Evolutionary conservation across 2,329 filamentous ascomycete species (phyloP).

Genomic region (Epichloe sibirici): DNA sequence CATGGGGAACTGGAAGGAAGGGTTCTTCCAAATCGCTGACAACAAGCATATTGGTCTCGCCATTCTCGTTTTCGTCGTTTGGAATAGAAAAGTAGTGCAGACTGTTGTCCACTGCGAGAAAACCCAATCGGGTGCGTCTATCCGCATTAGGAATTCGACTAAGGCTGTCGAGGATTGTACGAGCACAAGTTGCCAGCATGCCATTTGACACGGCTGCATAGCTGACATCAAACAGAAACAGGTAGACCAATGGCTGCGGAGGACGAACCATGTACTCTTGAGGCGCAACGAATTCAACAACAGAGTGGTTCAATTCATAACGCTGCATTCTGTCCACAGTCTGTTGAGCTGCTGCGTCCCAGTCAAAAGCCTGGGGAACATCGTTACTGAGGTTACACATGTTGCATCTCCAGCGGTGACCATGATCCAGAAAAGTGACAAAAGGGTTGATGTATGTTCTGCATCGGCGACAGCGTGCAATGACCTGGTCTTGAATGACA

Average conservation of each 20-base stretch:
- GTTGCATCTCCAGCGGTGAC: conserved; percentile 97
- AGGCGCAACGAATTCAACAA: conserved; percentile 93
- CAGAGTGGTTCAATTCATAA: conserved; percentile 86
- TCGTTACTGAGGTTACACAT: conserved; percentile 99
- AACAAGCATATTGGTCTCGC: conserved; percentile 82
- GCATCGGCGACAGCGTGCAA: conserved; percentile 90
- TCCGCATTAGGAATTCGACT: conserved; percentile 98
- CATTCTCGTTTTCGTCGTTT: conserved; percentile 72
- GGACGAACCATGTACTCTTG: conserved; percentile 99
- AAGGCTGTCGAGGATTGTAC: conserved; percentile 88
- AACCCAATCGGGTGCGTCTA: conserved; percentile 80
- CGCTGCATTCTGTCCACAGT: conserved; percentile 85
- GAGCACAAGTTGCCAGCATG: conserved; percentile 79
- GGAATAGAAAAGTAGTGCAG: conserved; percentile 94
- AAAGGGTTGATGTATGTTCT: conserved; percentile 97
- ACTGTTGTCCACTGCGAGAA: conserved; percentile 88
- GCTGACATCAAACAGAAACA: conserved; percentile 92
- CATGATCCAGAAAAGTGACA: conserved; percentile 90
- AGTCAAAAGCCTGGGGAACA: conserved; percentile 97
- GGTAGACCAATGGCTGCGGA: conserved; percentile 86
- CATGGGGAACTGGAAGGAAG: conserved; percentile 85
- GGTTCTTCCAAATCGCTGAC: conserved; percentile 93
- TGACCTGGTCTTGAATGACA: conserved; percentile 91
- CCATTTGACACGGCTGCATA: conserved; percentile 82
- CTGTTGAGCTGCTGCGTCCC: conserved; percentile 88